Base-by-base conservation (phyloP, 805 yeast species). In the Debaryomyces maramus region DNA sequence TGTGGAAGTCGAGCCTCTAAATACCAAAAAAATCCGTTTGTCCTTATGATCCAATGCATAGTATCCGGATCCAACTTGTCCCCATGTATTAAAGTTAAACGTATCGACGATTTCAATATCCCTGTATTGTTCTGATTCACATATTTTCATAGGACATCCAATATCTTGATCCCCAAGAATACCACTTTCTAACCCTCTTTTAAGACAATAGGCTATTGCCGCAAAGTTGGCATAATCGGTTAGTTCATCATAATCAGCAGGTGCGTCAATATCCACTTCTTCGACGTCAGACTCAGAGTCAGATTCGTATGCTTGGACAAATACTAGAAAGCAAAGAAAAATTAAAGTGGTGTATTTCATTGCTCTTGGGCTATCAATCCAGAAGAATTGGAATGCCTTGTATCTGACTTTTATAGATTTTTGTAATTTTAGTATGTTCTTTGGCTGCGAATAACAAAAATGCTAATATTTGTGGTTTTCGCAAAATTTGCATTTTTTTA, bases 1-100 rank as follows among this genome's bases (percentile, higher is more conserved):
- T 11, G 69, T 55, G 6, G 82, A 71, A 1, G 80, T 62, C 0
- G 88, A 78, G 4, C 93, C 93, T 60, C 88, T 71, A 48, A 80
- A 81, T 0, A 69, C 76, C 30, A 81, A 56, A 15, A 74, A 55
- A 4, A 85, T 61, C 34, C 72, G 67, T 32, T 67, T 54, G 15
- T 56, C 52, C 2, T 47, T 46, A 44, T 70, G 72, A 53, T 81
- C 85, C 7, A 72, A 61, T 6, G 79, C 77, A 17, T 78, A 65
- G 50, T 61, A 72, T 0, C 85, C 87, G 3, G 81, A 67, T 0
- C 86, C 83, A 1, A 63, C 59, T 11, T 73, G 71, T 16, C 73
- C 71, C 44, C 67, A 52, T 10, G 64, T 62, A 36, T 63, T 69
- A 38, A 73, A 73, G 36, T 63, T 58, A 36, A 75, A 68, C 1